A percentile compares a stretch with the other conserved stretches of the same genome.
phyloP scores from a whole-genome alignment of 2,329 filamentous ascomycete species.

The Aureobasidium musti region DNA sequence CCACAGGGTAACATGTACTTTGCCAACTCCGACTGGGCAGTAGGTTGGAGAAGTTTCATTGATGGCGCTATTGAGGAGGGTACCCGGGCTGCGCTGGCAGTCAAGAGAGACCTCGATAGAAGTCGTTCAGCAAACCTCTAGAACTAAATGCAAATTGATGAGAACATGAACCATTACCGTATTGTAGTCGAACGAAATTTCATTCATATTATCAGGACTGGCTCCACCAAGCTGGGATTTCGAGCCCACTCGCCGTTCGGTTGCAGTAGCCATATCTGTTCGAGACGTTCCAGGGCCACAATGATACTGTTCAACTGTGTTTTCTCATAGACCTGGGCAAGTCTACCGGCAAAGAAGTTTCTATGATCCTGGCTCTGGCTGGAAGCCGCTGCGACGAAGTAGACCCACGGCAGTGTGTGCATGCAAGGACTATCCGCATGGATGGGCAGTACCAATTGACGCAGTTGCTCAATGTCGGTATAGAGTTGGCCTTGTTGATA shows the following conservation, averaged over 20 bases:
- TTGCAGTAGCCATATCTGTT: constrained; percentile 41
- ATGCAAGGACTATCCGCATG: constrained; percentile 39
- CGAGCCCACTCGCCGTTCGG: constrained; percentile 22
- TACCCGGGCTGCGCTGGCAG: constrained; percentile 29
- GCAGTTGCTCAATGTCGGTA: constrained; percentile 39
- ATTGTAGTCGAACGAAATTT: not conserved
- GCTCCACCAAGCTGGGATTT: constrained; percentile 16
- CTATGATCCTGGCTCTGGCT: constrained; percentile 43
- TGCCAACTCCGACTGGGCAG: constrained; percentile 43
- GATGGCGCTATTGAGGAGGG: constrained; percentile 43
- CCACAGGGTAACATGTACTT: constrained; percentile 39
- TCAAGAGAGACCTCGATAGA: constrained; percentile 19
- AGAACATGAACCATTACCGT: too few relatives aligned
- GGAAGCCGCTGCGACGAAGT: constrained; percentile 47
- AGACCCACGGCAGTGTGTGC: constrained; percentile 48
- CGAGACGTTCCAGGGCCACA: constrained; percentile 41
- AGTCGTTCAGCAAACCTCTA: not conserved
- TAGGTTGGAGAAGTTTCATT: constrained; percentile 42
- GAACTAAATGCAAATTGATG: too few relatives aligned
- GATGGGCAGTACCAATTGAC: constrained; percentile 38
- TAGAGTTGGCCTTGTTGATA: not conserved
- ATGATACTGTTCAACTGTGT: constrained; percentile 47
- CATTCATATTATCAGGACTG: constrained; percentile 28
- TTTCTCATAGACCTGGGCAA: constrained; percentile 39
- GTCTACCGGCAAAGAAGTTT: constrained; percentile 41